Evolutionary conservation across 495 filamentous ascomycete species (phyloP).

Genomic region (Xylaria palmicola): DNA sequence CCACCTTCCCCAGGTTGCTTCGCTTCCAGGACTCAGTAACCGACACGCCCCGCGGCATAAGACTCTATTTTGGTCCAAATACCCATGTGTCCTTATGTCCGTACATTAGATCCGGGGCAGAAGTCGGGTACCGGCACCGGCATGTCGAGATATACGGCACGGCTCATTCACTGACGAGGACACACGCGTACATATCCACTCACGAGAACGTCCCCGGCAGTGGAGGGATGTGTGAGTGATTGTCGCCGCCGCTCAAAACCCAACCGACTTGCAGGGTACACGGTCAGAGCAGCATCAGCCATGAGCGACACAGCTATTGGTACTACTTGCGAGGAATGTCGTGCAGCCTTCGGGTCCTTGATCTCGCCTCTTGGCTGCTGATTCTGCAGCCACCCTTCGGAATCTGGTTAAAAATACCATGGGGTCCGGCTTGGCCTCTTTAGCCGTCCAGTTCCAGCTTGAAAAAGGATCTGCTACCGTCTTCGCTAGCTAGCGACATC

Average conservation of each 20-base stretch:
- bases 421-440: background rate
- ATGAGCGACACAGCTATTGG: conserved; percentile 5
- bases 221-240: background rate
- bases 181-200: no score
- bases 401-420: background rate
- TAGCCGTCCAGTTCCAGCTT: background rate
- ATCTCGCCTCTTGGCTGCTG: conserved; percentile 5
- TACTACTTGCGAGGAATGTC: conserved; percentile 1
- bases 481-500: background rate
- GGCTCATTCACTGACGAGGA: no score
- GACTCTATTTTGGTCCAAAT: conserved; percentile 1
- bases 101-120: background rate
- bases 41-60: conserved; percentile 3
- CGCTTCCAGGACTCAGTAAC: conserved; percentile 6
- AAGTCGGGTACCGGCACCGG: background rate
- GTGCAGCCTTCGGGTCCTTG: conserved; percentile 16
- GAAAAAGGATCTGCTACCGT: no score
- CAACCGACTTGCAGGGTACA: background rate
- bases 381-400: conserved; percentile 3
- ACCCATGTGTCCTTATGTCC: background rate
- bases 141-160: background rate
- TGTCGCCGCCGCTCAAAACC: background rate
- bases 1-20: conserved; percentile 1
- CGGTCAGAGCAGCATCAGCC: background rate
- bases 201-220: no score